Evolutionary conservation across 2,329 filamentous ascomycete genomes (phyloP), one percentile per base, ranked within the genome.

Genomic region (Ceratocystis alfenasii): DNA sequence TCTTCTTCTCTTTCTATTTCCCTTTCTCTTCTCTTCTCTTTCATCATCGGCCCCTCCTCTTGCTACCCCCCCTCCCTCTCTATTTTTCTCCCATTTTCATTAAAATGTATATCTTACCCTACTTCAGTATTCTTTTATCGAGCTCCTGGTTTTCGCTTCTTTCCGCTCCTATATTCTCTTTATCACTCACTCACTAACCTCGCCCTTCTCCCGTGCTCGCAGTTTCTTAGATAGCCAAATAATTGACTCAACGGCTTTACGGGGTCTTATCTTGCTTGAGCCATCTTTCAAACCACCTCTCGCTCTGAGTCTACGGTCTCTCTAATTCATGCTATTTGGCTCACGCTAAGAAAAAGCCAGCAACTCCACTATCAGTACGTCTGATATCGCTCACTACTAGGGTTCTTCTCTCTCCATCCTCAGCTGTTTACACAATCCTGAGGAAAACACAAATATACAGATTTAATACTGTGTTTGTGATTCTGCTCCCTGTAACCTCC

Each of bases 71-170:
- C 25, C 50, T 20, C 22, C 25, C 50, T 8, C 15, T 28, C 53
- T 17, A 15, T 57, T 30, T 59, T 30, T 33, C 61, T 28, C 61
- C 5, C 61, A 17, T 50, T 25, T 44, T 36, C 36, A 7, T 46
- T 8, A 20, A 59, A 44, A 46, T 53, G 28, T 46, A 64, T 64
- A 44, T 50, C 30, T 64, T 64, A 64, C 25, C 44, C 48, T 36
- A 28, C 62, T 59, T n/a, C 33, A 59, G 17, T 59, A 59, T 59
- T n/a, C 53, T 59, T 57, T 59, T 20, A 59, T 10, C 28, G 4
- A 59, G 15, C 53, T 33, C 7, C 53, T 59, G n/a, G 25, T 62
- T 46, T 62, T 62, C 17, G 3, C 5, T 62, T 17, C 60, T 30
- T 15, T 62, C n/a, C 36, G 33, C 60, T 30, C 53, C 53, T 48